phyloP scores from a whole-genome alignment of 306 rosid genomes.

The Quillaja saponaria region DNA sequence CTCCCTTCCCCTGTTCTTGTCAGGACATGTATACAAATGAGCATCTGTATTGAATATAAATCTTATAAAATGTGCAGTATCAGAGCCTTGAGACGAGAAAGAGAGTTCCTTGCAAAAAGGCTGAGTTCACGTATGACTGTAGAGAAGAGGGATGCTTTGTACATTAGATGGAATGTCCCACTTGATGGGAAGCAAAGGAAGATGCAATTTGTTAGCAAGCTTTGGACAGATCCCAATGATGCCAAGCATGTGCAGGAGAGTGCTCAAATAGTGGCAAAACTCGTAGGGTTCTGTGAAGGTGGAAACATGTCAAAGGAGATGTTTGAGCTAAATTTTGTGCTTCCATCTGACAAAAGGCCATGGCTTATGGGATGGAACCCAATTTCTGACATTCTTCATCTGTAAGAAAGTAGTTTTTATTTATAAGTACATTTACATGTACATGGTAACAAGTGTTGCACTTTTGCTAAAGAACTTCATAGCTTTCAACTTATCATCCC shows the following conservation, averaged over 20 bases:
- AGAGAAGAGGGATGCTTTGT: conserved; percentile 85
- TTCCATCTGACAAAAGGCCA: conserved; percentile 85
- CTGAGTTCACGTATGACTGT: conserved; percentile 66
- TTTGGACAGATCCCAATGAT: conserved; percentile 90
- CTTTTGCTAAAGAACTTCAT: conserved; percentile 29
- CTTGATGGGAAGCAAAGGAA: conserved; percentile 92
- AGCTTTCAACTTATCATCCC: background rate
- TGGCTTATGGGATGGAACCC: conserved; percentile 93
- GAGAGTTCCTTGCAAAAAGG: conserved; percentile 95
- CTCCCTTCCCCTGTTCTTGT: background rate
- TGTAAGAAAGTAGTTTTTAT: conserved; percentile 46
- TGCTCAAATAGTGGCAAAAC: conserved; percentile 92
- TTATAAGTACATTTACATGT: conserved; percentile 42
- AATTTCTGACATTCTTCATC: conserved; percentile 71
- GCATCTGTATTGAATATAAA: conserved; percentile 15
- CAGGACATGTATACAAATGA: background rate
- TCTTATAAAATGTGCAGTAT: conserved; percentile 51
- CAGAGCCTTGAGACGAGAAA: conserved; percentile 78
- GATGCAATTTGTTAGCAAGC: conserved; percentile 85
- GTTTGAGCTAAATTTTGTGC: conserved; percentile 90
- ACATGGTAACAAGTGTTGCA: conserved; percentile 48
- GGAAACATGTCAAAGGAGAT: conserved; percentile 95
- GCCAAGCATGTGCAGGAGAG: conserved; percentile 81
- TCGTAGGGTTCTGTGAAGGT: conserved; percentile 88
- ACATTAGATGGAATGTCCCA: conserved; percentile 91